Base-by-base conservation (phyloP, 805 yeast genomes). In the Ogataea philodendri region DNA sequence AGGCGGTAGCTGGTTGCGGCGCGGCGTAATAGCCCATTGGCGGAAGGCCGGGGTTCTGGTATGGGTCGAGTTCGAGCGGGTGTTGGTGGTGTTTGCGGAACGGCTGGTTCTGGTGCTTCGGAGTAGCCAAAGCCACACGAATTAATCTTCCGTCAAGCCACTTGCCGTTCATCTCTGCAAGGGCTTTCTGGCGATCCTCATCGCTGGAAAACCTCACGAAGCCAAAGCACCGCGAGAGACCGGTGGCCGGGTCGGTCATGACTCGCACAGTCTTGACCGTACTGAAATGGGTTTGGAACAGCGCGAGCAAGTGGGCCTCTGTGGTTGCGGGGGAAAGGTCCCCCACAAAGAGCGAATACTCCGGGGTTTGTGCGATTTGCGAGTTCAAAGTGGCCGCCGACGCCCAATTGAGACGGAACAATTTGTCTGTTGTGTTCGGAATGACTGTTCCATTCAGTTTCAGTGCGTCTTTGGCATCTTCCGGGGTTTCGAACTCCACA, bases 231-330 rank as follows among this genome's bases (percentile, higher is more conserved):
- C 90, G 66, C 3, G 87, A 79, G 18, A 81, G 73, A 0, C 89
- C 89, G 9, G 83, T 72, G 5, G 84, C 72, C 3, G 93, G 93
- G 54, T 84, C 90, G 0, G 93, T 83, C 90, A 84, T 84, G 8
- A 84, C 90, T 41, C 93, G 65, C 5, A 84, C 93, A 2, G 93
- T 83, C 49, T 81, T 82, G 24, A 84, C 81, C 7, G 85, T 74
- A 33, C 65, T 65, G 60, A 74, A 84, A 39, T 70, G 70, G 26
- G 75, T 72, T 56, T 83, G 90, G 57, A 84, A 84, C 33, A 84
- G 65, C 15, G 85, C 78, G 31, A 84, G 60, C 39, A 84, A 60
- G 56, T 83, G 89, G 5, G 89, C 89, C 55, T 84, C 93, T 0
- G 90, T 83, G 4, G 88, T 82, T 1, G 77, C 70, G 1, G 90